phyloP scores from a whole-genome alignment of 2,329 filamentous ascomycete species.

The Zymoseptoria crescenta region DNA sequence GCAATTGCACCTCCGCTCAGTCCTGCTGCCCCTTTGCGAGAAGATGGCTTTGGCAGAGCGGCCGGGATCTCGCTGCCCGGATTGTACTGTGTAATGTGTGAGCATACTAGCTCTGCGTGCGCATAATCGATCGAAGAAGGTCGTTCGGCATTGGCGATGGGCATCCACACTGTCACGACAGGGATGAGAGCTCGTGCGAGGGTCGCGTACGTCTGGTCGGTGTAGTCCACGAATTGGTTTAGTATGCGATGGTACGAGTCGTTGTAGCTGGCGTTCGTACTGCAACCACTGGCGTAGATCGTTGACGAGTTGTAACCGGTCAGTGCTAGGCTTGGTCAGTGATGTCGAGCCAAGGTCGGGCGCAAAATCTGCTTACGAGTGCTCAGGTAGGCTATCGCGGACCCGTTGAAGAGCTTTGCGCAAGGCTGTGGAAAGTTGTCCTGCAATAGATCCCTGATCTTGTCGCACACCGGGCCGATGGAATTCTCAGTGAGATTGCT shows the following conservation, averaged over 20 bases:
- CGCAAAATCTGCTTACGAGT: conserved; percentile 1
- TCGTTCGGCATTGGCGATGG: conserved; percentile 3
- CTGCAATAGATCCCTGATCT: too few species aligned
- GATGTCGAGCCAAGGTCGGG: not conserved
- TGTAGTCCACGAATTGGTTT: not conserved
- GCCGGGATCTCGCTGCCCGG: too few species aligned
- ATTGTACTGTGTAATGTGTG: too few species aligned
- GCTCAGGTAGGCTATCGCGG: not conserved
- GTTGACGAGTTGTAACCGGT: conserved; percentile 7
- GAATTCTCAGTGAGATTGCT: too few species aligned
- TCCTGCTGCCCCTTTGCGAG: too few species aligned
- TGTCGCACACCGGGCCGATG: too few species aligned
- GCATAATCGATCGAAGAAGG: too few species aligned
- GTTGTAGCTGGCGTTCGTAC: conserved; percentile 1
- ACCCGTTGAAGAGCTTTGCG: too few species aligned
- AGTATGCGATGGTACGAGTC: conserved; percentile 1
- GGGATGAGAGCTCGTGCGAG: not conserved
- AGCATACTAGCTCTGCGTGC: too few species aligned
- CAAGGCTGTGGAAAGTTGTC: too few species aligned
- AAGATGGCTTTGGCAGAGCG: too few species aligned
- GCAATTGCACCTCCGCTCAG: too few species aligned
- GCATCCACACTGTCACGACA: conserved; percentile 3
- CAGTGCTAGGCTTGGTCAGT: conserved; percentile 1
- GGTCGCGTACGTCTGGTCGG: not conserved
- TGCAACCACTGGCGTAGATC: conserved; percentile 3